Conservation (phyloP, 192 early-diverging fungal genomes). For the Geranomyces variabilis region DNA sequence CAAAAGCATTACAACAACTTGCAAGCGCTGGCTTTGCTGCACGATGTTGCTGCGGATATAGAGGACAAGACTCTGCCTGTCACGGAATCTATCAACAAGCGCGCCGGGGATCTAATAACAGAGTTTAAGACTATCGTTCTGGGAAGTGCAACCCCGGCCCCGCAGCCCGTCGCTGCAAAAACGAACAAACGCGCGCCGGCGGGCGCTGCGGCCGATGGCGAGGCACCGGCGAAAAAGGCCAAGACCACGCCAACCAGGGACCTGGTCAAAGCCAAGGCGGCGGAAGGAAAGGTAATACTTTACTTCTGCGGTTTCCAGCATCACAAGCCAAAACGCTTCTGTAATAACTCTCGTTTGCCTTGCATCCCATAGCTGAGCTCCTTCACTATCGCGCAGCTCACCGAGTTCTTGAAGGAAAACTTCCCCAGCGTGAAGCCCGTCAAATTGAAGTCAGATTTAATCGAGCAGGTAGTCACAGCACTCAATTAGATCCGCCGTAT, state of each 20-base stretch:
- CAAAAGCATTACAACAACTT: conserved; percentile 56
- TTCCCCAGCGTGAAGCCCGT: conserved; percentile 32
- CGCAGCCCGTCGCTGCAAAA: background rate
- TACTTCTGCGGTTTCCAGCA: background rate
- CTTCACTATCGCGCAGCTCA: conserved; percentile 47
- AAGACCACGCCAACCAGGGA: conserved; percentile 1
- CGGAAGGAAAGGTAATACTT: conserved; percentile 34
- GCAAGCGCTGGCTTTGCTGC: conserved; percentile 48
- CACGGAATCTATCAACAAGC: conserved; percentile 23
- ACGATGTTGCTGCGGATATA: conserved; percentile 41
- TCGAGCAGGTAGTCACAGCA: conserved; percentile 34
- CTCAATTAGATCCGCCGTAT: too few species aligned
- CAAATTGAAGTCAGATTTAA: conserved; percentile 47
- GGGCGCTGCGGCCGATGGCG: background rate
- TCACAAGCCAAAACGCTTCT: too few species aligned
- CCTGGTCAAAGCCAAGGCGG: conserved; percentile 7
- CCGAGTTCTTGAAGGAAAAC: conserved; percentile 35
- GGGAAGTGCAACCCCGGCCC: background rate
- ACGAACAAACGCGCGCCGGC: conserved; percentile 20
- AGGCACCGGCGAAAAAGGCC: background rate
- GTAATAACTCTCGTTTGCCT: too few species aligned
- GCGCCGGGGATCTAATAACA: conserved; percentile 22
- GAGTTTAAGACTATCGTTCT: conserved; percentile 16
- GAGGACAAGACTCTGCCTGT: conserved; percentile 38
- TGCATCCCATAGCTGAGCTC: conserved; percentile 26